phyloP scores from a whole-genome alignment of 805 yeast genomes.

The Teunomyces pallodes region DNA sequence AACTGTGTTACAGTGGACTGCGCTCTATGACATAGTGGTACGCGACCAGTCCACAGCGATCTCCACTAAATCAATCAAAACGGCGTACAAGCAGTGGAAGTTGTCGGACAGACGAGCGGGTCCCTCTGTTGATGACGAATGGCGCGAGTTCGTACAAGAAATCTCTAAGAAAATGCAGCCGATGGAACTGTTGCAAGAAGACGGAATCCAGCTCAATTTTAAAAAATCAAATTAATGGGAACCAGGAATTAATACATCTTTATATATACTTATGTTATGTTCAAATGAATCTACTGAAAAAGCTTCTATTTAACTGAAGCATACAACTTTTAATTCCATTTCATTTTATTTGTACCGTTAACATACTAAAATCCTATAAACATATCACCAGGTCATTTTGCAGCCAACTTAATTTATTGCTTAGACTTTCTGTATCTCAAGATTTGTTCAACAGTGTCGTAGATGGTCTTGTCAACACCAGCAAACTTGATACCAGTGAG shows the following conservation, averaged over 20 bases:
- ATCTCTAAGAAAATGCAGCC: not conserved
- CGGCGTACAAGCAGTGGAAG: conserved; percentile 8
- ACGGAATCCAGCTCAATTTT: not conserved
- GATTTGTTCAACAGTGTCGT: conserved; percentile 16
- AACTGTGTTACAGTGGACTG: conserved; percentile 31
- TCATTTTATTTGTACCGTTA: too few species aligned
- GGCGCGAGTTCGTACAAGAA: not conserved
- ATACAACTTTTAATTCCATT: too few species aligned
- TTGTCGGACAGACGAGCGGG: conserved; percentile 3
- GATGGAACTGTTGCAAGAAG: not conserved
- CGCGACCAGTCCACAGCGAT: conserved; percentile 6
- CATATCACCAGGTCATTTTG: too few species aligned
- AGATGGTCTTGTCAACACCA: conserved; percentile 13
- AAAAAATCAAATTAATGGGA: not conserved
- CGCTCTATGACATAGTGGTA: conserved; percentile 34
- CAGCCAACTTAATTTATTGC: too few species aligned
- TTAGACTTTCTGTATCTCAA: not conserved
- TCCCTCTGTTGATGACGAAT: not conserved
- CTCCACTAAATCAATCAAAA: conserved; percentile 3
- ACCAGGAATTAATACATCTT: not conserved
- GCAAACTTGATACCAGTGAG: conserved; percentile 13
- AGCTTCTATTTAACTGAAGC: too few species aligned
- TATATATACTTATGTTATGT: not conserved
- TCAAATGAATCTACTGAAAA: not conserved
- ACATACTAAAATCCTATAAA: too few species aligned